A percentile compares a stretch with the other conserved stretches of the same genome.
Evolutionary conservation across 1,284 basidiomycete genomes (phyloP).

Genomic region (Fistulinella cinereoalba): DNA sequence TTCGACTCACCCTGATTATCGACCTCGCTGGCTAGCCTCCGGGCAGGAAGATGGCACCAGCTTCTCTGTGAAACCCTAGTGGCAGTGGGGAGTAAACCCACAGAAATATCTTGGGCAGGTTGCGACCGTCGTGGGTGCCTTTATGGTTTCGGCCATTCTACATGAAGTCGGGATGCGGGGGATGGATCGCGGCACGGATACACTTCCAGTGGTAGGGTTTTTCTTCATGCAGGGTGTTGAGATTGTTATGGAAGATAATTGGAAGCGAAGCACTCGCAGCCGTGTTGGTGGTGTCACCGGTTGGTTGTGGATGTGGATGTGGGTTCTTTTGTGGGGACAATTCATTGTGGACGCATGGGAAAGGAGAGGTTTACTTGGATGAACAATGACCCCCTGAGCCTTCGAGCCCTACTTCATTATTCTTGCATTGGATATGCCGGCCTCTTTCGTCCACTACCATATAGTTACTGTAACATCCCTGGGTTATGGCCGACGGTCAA

Average conservation of each 20-base stretch:
- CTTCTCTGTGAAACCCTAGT: constrained; percentile 41
- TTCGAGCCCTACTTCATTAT: constrained; percentile 20
- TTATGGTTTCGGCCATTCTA: constrained; percentile 53
- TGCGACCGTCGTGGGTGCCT: constrained; percentile 53
- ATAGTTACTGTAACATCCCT: too few species aligned
- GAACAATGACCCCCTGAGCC: constrained; percentile 10
- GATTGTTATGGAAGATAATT: constrained; percentile 46
- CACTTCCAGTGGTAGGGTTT: constrained; percentile 44
- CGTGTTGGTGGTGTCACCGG: constrained; percentile 47
- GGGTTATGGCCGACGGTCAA: too few species aligned
- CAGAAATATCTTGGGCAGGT: constrained; percentile 41
- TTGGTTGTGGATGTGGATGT: constrained; percentile 47
- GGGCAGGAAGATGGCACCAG: constrained; percentile 48
- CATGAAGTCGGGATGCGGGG: constrained; percentile 59
- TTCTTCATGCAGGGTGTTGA: constrained; percentile 58
- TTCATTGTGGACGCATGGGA: constrained; percentile 52
- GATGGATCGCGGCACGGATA: constrained; percentile 53
- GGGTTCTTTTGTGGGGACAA: constrained; percentile 46
- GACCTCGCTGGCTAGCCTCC: constrained; percentile 41
- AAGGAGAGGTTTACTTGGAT: constrained; percentile 37
- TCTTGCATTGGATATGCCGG: constrained; percentile 22
- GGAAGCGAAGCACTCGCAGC: constrained; percentile 39
- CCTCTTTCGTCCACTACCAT: too few species aligned
- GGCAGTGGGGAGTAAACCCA: constrained; percentile 30
- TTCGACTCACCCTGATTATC: constrained; percentile 41